Evolutionary conservation across 345 rosid species (phyloP).

Genomic region (Toxicodendron radicans): DNA sequence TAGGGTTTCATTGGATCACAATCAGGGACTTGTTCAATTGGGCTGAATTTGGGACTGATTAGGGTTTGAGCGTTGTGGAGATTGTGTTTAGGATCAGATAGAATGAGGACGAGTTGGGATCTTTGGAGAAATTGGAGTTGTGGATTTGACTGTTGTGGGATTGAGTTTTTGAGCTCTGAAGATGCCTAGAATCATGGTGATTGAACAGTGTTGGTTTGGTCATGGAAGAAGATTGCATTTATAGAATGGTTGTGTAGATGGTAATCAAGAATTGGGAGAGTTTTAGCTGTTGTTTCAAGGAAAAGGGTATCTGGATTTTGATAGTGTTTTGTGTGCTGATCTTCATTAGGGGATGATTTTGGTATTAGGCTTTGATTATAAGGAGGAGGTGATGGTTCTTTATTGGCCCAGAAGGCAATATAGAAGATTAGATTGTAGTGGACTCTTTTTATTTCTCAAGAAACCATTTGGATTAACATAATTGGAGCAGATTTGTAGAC

Average conservation of each 20-base stretch:
- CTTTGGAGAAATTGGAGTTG: slow-evolving; percentile 22
- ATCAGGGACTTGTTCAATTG: slow-evolving; percentile 25
- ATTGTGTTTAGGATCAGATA: neutral
- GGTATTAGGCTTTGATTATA: slow-evolving; percentile 21
- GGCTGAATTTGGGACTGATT: slow-evolving; percentile 23
- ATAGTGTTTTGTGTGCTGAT: slow-evolving; percentile 22
- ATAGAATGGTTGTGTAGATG: slow-evolving; percentile 24
- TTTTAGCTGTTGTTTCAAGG: slow-evolving; percentile 13
- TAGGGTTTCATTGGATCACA: slow-evolving; percentile 41
- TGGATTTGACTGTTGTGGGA: slow-evolving; percentile 19
- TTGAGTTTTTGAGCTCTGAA: slow-evolving; percentile 25
- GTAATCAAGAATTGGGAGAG: slow-evolving; percentile 15
- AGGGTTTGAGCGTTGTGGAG: slow-evolving; percentile 29
- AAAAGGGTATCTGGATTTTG: slow-evolving; percentile 23
- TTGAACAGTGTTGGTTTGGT: slow-evolving; percentile 30
- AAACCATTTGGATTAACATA: slow-evolving; percentile 38
- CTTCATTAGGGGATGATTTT: slow-evolving; percentile 32
- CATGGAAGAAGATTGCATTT: slow-evolving; percentile 48
- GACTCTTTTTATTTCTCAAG: slow-evolving; percentile 33
- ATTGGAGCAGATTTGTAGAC: slow-evolving; percentile 19
- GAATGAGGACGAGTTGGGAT: slow-evolving; percentile 23
- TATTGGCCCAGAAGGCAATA: slow-evolving; percentile 24
- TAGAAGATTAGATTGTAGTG: slow-evolving; percentile 26
- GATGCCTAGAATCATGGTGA: slow-evolving; percentile 22
- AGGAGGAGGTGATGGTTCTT: slow-evolving; percentile 39